Conservation (phyloP, 495 filamentous ascomycete genomes). For the Copromyces sp. region DNA sequence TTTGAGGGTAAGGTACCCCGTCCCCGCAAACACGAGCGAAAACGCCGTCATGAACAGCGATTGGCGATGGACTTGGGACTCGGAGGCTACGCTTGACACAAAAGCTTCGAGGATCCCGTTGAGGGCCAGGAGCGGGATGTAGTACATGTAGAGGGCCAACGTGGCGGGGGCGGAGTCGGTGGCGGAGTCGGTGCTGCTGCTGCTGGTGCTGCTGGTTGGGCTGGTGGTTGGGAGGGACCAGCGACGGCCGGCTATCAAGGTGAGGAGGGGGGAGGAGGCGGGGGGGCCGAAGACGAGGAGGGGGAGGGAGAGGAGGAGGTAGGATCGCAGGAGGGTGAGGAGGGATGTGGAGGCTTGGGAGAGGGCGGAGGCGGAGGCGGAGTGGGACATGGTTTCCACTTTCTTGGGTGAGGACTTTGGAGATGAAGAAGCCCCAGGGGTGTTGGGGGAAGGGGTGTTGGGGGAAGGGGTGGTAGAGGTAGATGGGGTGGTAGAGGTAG, state of each 20-base stretch:
- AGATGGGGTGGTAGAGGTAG: not conserved
- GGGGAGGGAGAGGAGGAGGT: constrained; percentile 58
- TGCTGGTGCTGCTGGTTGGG: too few species aligned
- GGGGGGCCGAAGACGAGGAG: constrained; percentile 59
- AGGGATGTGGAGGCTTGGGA: constrained; percentile 42
- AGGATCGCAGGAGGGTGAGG: constrained; percentile 45
- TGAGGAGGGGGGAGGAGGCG: constrained; percentile 59
- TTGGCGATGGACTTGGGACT: constrained; percentile 60
- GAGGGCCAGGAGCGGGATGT: constrained; percentile 82
- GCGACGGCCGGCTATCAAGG: constrained; percentile 57
- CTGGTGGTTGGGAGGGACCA: constrained; percentile 48
- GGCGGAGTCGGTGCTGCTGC: too few species aligned
- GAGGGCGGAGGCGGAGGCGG: constrained; percentile 13
- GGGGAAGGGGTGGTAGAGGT: too few species aligned
- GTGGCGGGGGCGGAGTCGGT: constrained; percentile 43
- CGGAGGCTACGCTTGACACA: constrained; percentile 69
- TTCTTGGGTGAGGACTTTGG: not conserved
- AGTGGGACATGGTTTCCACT: constrained; percentile 1
- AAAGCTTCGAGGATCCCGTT: constrained; percentile 93
- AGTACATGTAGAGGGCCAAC: constrained; percentile 74
- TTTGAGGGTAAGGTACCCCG: constrained; percentile 60
- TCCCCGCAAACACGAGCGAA: constrained; percentile 57
- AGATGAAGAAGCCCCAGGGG: too few species aligned
- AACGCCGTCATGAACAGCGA: constrained; percentile 74
- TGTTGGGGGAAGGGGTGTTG: too few species aligned